These are phyloP conservation scores for Ormosia emarginata DNA, from an alignment of 306 rosid species.

Conservation along the genomic window DNA sequence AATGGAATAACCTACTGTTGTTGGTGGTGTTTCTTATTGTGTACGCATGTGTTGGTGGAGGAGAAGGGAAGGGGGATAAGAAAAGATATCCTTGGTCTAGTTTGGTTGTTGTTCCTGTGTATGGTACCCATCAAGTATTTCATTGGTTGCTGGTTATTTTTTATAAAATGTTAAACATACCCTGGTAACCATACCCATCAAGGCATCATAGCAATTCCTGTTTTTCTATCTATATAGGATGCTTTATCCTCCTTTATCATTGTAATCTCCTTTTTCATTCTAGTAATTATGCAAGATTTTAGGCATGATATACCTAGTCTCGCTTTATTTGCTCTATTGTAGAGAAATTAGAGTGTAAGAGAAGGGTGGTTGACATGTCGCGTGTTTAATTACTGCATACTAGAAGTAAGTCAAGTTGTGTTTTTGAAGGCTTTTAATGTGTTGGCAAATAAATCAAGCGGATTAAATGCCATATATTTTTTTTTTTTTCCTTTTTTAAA, in stretches of 20 bases:
- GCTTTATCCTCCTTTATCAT: background rate
- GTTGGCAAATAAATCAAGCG: background rate
- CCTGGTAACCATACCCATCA: too few species aligned
- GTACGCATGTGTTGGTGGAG: background rate
- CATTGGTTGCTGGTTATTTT: too few species aligned
- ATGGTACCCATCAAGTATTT: too few species aligned
- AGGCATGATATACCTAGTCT: background rate
- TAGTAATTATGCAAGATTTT: background rate
- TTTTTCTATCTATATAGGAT: background rate
- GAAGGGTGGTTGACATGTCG: background rate
- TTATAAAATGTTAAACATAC: too few species aligned
- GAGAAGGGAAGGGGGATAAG: background rate
- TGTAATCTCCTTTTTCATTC: background rate
- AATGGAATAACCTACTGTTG: background rate
- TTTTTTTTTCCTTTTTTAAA: too few species aligned
- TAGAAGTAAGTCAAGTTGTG: background rate
- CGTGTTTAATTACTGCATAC: background rate
- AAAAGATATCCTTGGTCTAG: background rate
- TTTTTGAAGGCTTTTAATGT: background rate
- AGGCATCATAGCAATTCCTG: background rate
- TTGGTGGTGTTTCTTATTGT: background rate
- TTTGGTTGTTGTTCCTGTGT: background rate
- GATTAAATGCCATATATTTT: background rate
- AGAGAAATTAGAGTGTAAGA: background rate
- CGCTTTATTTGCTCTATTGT: background rate